Evolutionary conservation across 495 filamentous ascomycete genomes (phyloP), one percentile per base, ranked within the genome.

Genomic region (Lophiotrema nucula): DNA sequence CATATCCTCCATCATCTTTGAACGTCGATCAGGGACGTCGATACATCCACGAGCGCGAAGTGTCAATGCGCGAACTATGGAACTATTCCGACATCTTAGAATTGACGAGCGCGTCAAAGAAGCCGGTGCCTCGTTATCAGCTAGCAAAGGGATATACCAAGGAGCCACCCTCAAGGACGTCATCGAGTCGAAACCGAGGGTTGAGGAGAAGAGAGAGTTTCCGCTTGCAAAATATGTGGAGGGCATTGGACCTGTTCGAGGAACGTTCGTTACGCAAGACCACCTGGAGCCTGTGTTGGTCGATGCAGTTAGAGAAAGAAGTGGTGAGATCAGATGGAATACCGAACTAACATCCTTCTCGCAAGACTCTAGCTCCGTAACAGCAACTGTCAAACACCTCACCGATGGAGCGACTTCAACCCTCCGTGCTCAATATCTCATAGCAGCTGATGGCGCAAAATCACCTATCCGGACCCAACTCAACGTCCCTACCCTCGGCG

Each of bases 31-130:
- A n/a, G n/a, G n/a, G n/a, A n/a, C n/a, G n/a, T n/a, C n/a, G n/a
- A n/a, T n/a, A n/a, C n/a, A n/a, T 15, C 75, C 74, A 0, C 72
- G 72, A 8, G 74, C 74, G 4, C 58, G 73, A 0, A 67, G 62
- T 37, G 67, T 78, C 8, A 74, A 78, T 52, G 73, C 74, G 3
- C 73, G 75, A 11, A 76, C 73, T 12, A 56, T 78, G 23, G 75
- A 78, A 41, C 46, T 78, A 11, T 76, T 74, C 44, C 69, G 68
- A 16, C 72, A 73, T 43, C 64, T 76, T 2, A 70, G 70, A 12
- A 47, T 78, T 21, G 65, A 66, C 4, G 74, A 76, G 15, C 67
- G 67, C 12, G 38, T 75, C 15, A 27, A 71, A 12, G 51, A 52
- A n/a, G 49, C 47, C 15, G 72, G 72, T 33, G 72, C 46, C 53